phyloP scores from a whole-genome alignment of 805 yeast genomes.

The Sugiyamaella qingdaonensis region DNA sequence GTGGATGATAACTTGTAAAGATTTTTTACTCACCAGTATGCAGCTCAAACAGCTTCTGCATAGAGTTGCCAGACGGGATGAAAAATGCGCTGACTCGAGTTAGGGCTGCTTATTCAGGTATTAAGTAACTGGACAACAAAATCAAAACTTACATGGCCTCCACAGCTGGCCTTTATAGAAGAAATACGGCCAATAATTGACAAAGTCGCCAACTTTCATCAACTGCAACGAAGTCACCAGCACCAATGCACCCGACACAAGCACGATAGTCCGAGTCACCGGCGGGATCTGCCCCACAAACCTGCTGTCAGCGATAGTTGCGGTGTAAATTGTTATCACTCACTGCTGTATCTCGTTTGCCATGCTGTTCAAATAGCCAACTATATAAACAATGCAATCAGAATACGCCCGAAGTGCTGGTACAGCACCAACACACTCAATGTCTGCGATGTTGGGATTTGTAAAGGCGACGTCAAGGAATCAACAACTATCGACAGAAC shows the following conservation, averaged over 20 bases:
- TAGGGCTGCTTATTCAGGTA: conserved; percentile 3
- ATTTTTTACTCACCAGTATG: neutral
- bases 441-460: too few relatives aligned
- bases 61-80: conserved; percentile 19
- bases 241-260: conserved; percentile 13
- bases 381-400: too few relatives aligned
- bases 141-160: conserved; percentile 22
- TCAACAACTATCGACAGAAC: too few relatives aligned
- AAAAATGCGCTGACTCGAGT: conserved; percentile 21
- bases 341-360: too few relatives aligned
- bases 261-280: conserved; percentile 21
- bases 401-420: too few relatives aligned
- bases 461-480: too few relatives aligned
- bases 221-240: conserved; percentile 10
- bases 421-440: too few relatives aligned
- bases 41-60: conserved; percentile 15
- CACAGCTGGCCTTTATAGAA: conserved; percentile 18
- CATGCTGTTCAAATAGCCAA: too few relatives aligned
- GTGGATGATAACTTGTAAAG: neutral
- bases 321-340: too few relatives aligned
- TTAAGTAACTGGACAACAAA: neutral
- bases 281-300: conserved; percentile 20
- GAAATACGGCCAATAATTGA: conserved; percentile 19
- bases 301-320: conserved; percentile 7
- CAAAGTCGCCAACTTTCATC: conserved; percentile 1